A percentile compares a stretch with the other conserved stretches of the same genome.
These are phyloP conservation scores for Coriaria nepalensis DNA, from an alignment of 306 rosid species.

Conservation along the genomic window DNA sequence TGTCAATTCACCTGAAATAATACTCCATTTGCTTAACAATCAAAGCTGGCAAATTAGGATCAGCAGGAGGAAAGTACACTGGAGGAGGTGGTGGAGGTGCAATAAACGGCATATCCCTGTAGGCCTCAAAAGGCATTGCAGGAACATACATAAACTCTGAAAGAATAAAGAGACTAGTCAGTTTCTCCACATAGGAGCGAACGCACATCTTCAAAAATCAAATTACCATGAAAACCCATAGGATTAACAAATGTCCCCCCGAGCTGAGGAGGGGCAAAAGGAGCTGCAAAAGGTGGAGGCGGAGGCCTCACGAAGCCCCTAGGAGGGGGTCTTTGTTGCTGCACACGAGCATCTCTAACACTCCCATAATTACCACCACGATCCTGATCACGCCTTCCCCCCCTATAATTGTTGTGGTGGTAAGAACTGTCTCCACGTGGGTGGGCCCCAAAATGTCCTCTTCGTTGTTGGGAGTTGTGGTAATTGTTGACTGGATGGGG, in stretches of 20 bases:
- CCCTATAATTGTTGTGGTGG: slow-evolving; percentile 22
- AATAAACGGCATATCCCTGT: slow-evolving; percentile 39
- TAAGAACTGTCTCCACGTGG: slow-evolving; percentile 41
- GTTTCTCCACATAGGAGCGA: slow-evolving; percentile 20
- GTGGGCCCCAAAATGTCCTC: slow-evolving; percentile 44
- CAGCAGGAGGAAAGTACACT: slow-evolving; percentile 28
- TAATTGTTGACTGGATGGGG: slow-evolving; percentile 16
- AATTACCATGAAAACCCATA: slow-evolving; percentile 53
- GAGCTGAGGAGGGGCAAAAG: slow-evolving; percentile 34
- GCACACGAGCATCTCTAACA: slow-evolving; percentile 35
- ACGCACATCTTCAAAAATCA: slow-evolving; percentile 34
- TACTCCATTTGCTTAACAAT: slow-evolving; percentile 73
- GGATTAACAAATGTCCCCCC: slow-evolving; percentile 40
- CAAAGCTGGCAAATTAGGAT: slow-evolving; percentile 42
- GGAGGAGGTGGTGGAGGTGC: slow-evolving; percentile 35
- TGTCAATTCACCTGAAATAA: slow-evolving; percentile 63
- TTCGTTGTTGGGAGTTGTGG: slow-evolving; percentile 28
- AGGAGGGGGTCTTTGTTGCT: slow-evolving; percentile 34
- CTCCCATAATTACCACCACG: slow-evolving; percentile 77
- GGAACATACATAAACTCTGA: slow-evolving; percentile 12
- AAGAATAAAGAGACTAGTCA: no score
- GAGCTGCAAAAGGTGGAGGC: slow-evolving; percentile 36
- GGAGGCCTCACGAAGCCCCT: slow-evolving; percentile 37
- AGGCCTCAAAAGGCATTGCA: slow-evolving; percentile 30
- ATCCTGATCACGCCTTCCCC: slow-evolving; percentile 65